These are phyloP conservation scores for Sherardia arvensis DNA, from an alignment of 257 asterid species.

Conservation along the genomic window DNA sequence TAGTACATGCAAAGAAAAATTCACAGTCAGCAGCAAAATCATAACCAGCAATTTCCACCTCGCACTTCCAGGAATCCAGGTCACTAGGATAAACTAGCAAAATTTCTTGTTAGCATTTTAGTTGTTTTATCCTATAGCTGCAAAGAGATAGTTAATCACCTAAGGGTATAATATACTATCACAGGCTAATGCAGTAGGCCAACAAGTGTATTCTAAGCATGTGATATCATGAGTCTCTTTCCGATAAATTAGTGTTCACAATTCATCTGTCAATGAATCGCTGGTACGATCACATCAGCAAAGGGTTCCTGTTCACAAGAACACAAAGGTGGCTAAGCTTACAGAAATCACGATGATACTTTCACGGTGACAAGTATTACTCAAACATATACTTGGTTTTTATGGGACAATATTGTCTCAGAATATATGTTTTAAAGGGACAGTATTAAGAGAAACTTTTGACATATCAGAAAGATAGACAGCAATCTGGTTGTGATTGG, in stretches of 20 bases:
- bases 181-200: background rate
- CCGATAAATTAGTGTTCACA: background rate
- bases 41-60: background rate
- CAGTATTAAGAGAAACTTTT: no score
- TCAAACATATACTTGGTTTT: no score
- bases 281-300: background rate
- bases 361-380: no score
- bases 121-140: no score
- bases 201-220: background rate
- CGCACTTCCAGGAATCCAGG: no score
- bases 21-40: background rate
- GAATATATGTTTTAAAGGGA: no score
- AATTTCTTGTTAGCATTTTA: no score
- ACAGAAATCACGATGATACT: background rate
- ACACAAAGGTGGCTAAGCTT: background rate
- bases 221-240: background rate
- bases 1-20: no score
- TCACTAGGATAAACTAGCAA: background rate
- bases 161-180: no score
- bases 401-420: no score
- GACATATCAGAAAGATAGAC: no score
- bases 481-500: constrained; percentile 60
- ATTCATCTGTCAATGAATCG: background rate
- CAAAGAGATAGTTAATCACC: background rate
- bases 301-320: background rate